Percentiles rank a stretch among this genome's conserved stretches.
Conservation (phyloP, 2,329 filamentous ascomycete genomes). For the Colletotrichum theobromicola region DNA sequence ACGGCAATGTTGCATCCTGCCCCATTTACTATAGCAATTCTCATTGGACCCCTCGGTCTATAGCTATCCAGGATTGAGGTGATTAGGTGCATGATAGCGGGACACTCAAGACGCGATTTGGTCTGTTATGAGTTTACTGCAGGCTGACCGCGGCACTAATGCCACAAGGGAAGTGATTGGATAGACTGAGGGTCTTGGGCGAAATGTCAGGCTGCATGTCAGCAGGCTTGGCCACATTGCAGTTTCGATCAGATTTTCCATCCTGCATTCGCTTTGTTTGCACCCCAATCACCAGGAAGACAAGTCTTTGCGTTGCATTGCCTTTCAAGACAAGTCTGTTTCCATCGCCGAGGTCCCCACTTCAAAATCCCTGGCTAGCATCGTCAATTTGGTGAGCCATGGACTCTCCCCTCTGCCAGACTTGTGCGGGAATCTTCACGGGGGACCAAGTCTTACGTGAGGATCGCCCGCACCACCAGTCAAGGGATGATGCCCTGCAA, state of each 20-base stretch:
- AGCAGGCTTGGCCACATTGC: neutral
- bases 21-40: neutral
- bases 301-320: neutral
- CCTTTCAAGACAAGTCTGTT: neutral
- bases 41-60: neutral
- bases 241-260: neutral
- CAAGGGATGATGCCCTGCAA: neutral
- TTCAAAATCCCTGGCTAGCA: neutral
- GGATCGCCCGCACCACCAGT: neutral
- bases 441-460: neutral
- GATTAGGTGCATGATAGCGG: neutral
- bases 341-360: neutral
- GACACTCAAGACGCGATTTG: neutral
- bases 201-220: neutral
- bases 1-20: neutral
- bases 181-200: neutral
- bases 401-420: neutral
- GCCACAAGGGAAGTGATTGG: neutral
- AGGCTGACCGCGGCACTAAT: neutral
- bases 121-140: neutral
- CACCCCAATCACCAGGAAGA: neutral
- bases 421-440: neutral
- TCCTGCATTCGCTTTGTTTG: neutral
- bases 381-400: neutral
- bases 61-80: neutral